A percentile compares a stretch with the other conserved stretches of the same genome.
phyloP scores from a whole-genome alignment of 2,329 filamentous ascomycete species.

The Stagonosporopsis tanaceti region DNA sequence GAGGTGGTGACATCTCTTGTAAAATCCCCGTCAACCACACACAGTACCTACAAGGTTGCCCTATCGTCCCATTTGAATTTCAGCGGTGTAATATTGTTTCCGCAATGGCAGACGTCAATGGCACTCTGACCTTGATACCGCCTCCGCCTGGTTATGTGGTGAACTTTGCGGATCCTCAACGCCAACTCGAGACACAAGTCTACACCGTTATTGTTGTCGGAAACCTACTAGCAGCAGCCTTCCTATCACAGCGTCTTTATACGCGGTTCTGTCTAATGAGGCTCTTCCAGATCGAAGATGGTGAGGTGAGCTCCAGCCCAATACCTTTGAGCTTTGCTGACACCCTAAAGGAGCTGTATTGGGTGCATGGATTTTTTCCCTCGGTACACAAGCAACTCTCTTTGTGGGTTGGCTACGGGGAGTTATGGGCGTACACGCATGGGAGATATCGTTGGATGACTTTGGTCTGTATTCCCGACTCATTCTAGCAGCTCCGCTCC shows the following conservation, averaged over 20 bases:
- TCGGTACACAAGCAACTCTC: constrained; percentile 18
- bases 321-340: neutral
- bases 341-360: neutral
- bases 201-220: constrained; percentile 35
- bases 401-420: constrained; percentile 17
- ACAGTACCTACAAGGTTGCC: too few relatives aligned
- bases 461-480: constrained; percentile 10
- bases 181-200: constrained; percentile 22
- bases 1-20: neutral
- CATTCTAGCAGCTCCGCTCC: constrained; percentile 28
- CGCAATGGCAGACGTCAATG: constrained; percentile 23
- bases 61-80: too few relatives aligned
- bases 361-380: constrained; percentile 18
- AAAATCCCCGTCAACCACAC: too few relatives aligned
- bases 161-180: constrained; percentile 37
- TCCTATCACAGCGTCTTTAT: constrained; percentile 40
- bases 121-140: constrained; percentile 24
- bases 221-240: constrained; percentile 27
- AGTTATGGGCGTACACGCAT: constrained; percentile 28
- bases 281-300: constrained; percentile 37
- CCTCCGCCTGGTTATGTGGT: constrained; percentile 40
- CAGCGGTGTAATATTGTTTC: too few relatives aligned
- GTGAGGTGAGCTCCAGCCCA: constrained; percentile 16
- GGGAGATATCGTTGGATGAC: constrained; percentile 22
- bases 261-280: constrained; percentile 33